Evolutionary conservation across 2,329 filamentous ascomycete genomes (phyloP), one percentile per base, ranked within the genome.

Genomic region (Aspergillus ustus): DNA sequence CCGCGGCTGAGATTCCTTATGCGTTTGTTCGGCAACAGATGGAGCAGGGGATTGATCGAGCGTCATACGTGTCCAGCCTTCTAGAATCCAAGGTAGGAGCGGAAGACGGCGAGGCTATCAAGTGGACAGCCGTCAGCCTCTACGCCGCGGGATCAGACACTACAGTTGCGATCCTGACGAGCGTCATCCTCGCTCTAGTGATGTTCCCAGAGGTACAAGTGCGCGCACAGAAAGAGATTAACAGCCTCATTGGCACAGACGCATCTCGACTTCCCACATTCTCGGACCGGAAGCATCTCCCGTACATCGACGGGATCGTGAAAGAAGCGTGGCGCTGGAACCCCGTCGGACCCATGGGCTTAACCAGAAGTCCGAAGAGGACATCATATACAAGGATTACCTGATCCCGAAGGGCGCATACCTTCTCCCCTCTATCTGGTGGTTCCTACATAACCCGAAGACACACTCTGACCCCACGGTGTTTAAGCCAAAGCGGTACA

Each of bases 171-270:
- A 72, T 78, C 0, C 63, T 82, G 3, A 66, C 70, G 43, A 70
- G 66, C 0, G 85, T 86, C 67, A 75, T 84, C 19, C 75, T 87
- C 0, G 84, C 83, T 0, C 85, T 85, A 70, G 79, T 76, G 15
- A 75, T 84, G n/a, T 82, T 81, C 34, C 81, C 81, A 0, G 78
- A 81, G 7, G 81, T 84, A n/a, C 79, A 85, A 22, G 77, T 77
- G 1, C 84, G 83, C 63, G 81, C 81, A 0, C 80, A 84, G 34
- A 72, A 74, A 15, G 78, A 81, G 57, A 71, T 82, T 25, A 78
- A 81, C 60, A 66, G 63, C 3, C 76, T 80, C 5, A 49, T 80
- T 7, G 78, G 77, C 34, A 37, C 4, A 13, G 0, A 17, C 56
- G 1, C 60, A 71, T 13, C 34, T 25, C 64, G 67, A 0, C 73